These are phyloP conservation scores for Emericellopsis cladophorae DNA, from an alignment of 2,329 filamentous ascomycete genomes.

Conservation along the genomic window DNA sequence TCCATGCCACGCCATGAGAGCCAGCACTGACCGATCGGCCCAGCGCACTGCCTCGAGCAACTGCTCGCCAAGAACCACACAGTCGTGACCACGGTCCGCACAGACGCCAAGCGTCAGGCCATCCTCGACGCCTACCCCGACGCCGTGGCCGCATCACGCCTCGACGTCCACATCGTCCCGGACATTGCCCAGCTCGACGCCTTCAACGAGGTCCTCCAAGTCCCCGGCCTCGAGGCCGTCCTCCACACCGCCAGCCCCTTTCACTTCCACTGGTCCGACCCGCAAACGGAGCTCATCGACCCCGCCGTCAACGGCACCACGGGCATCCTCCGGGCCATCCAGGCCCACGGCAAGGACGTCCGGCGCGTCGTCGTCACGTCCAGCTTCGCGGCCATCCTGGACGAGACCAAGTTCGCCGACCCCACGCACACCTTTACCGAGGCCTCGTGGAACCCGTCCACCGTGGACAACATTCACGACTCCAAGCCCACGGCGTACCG, in stretches of 20 bases:
- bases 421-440: constrained; percentile 39
- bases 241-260: constrained; percentile 50
- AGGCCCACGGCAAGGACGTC: constrained; percentile 7
- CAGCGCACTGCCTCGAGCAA: constrained; percentile 41
- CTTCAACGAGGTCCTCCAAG: constrained; percentile 52
- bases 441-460: constrained; percentile 44
- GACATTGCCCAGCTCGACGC: constrained; percentile 65
- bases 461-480: constrained; percentile 30
- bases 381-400: constrained; percentile 52
- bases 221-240: constrained; percentile 38
- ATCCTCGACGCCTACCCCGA: constrained; percentile 35
- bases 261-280: constrained; percentile 34
- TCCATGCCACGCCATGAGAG: not conserved
- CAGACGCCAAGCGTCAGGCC: constrained; percentile 36
- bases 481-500: constrained; percentile 25
- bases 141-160: constrained; percentile 21
- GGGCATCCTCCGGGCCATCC: constrained; percentile 21
- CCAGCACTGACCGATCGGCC: not conserved
- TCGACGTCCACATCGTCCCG: constrained; percentile 50
- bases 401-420: constrained; percentile 30
- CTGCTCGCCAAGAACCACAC: constrained; percentile 36
- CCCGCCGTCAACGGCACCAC: constrained; percentile 32
- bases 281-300: constrained; percentile 28
- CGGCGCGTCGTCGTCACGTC: constrained; percentile 43
- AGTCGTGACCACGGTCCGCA: constrained; percentile 43